These are phyloP conservation scores for Boletus bicolor DNA, from an alignment of 768 basidiomycete species.

Conservation along the genomic window DNA sequence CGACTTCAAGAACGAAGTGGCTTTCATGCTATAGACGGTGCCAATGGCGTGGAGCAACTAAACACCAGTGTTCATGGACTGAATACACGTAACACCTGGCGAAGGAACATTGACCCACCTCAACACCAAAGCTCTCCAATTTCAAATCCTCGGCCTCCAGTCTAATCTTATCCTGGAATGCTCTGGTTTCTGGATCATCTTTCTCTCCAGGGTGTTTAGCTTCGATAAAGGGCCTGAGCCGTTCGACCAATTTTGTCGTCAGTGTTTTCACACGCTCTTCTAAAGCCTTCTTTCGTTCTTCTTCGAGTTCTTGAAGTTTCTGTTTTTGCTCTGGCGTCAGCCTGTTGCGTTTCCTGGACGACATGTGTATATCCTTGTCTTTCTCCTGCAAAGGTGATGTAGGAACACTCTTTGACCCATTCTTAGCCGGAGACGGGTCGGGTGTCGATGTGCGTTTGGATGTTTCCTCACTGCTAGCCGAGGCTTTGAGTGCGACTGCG, in stretches of 20 bases:
- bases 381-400: conserved; percentile 30
- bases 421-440: conserved; percentile 18
- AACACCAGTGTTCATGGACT: neutral
- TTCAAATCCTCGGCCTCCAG: conserved; percentile 93
- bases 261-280: conserved; percentile 73
- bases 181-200: conserved; percentile 78
- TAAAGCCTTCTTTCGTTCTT: conserved; percentile 75
- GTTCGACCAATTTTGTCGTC: conserved; percentile 75
- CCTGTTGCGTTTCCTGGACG: conserved; percentile 41
- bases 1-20: conserved; percentile 86
- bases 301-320: conserved; percentile 79
- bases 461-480: conserved; percentile 17
- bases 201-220: conserved; percentile 78
- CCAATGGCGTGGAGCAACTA: conserved; percentile 89
- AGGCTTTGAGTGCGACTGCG: conserved; percentile 15
- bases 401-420: conserved; percentile 23
- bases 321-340: conserved; percentile 80
- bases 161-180: conserved; percentile 73
- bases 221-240: conserved; percentile 87
- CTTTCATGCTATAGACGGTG: conserved; percentile 90
- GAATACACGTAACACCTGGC: neutral
- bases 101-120: conserved; percentile 48
- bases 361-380: conserved; percentile 37
- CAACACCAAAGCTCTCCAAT: conserved; percentile 95
- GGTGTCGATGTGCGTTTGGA: conserved; percentile 15